Evolutionary conservation across 495 filamentous ascomycete species (phyloP).

Genomic region (Rhypophila decipiens): DNA sequence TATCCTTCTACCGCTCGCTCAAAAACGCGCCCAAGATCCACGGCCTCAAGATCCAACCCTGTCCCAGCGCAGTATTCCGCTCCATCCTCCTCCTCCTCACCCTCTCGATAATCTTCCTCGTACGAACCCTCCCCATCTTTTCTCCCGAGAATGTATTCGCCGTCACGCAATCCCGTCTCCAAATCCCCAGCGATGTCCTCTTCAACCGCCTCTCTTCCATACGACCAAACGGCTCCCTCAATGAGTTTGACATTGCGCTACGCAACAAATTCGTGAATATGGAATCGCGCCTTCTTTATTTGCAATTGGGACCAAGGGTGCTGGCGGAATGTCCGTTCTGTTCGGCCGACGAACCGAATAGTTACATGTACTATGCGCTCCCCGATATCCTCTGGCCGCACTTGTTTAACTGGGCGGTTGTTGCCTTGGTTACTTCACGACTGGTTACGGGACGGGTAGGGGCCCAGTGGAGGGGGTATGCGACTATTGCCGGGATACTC

Average conservation of each 20-base stretch:
- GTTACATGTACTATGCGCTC: slow-evolving; percentile 75
- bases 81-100: slow-evolving; percentile 55
- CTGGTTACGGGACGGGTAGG: slow-evolving; percentile 50
- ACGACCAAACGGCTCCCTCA: slow-evolving; percentile 50
- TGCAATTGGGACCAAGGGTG: slow-evolving; percentile 69
- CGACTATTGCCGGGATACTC: slow-evolving; percentile 55
- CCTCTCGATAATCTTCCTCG: slow-evolving; percentile 46
- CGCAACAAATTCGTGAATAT: slow-evolving; percentile 59
- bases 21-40: slow-evolving; percentile 40
- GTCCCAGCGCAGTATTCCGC: slow-evolving; percentile 41
- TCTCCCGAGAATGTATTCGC: slow-evolving; percentile 76
- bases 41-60: slow-evolving; percentile 52
- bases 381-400: slow-evolving; percentile 71
- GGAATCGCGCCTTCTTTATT: slow-evolving; percentile 71
- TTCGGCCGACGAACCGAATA: slow-evolving; percentile 59
- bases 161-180: slow-evolving; percentile 70
- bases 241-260: slow-evolving; percentile 55
- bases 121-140: slow-evolving; percentile 63
- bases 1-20: slow-evolving; percentile 62
- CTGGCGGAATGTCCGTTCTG: slow-evolving; percentile 77
- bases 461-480: slow-evolving; percentile 60
- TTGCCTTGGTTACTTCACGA: slow-evolving; percentile 59
- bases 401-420: slow-evolving; percentile 61
- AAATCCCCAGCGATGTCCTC: slow-evolving; percentile 77
- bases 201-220: slow-evolving; percentile 68